phyloP scores from a whole-genome alignment of 345 rosid species.

The Mallotus nudiflorus region DNA sequence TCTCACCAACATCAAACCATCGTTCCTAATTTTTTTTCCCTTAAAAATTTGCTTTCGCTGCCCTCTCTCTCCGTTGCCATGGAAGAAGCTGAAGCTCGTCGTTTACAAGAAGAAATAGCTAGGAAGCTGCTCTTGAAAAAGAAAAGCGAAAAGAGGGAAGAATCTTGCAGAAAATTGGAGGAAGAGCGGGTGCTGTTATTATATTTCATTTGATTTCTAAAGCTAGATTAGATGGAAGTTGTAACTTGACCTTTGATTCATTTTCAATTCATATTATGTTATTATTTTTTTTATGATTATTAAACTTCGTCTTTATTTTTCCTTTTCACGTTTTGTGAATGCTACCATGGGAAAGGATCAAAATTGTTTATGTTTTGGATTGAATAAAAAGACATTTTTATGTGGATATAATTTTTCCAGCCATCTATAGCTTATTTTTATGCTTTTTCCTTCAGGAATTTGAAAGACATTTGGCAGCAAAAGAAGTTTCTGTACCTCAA shows the following conservation, averaged over 20 bases:
- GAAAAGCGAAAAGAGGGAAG: constrained; percentile 75
- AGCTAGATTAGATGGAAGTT: neutral
- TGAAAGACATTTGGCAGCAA: constrained; percentile 76
- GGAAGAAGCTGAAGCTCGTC: constrained; percentile 86
- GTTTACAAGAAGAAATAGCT: constrained; percentile 66
- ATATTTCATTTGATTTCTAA: neutral
- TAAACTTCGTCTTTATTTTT: too few relatives aligned
- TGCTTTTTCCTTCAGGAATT: constrained; percentile 58
- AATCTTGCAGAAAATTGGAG: constrained; percentile 64
- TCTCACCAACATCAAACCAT: too few relatives aligned
- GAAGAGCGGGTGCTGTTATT: constrained; percentile 69
- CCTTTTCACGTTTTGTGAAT: neutral
- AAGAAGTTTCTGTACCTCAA: constrained; percentile 90
- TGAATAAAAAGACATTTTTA: neutral
- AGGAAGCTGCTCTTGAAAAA: constrained; percentile 77
- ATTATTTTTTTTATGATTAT: neutral
- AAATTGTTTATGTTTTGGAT: neutral
- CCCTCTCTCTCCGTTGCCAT: too few relatives aligned
- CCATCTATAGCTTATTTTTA: constrained; percentile 11
- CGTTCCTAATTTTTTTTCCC: too few relatives aligned
- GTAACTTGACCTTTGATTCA: neutral
- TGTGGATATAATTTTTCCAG: neutral
- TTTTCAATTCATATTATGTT: neutral
- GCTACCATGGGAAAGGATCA: neutral
- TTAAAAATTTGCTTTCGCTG: too few relatives aligned